Conservation (phyloP, 2,329 filamentous ascomycete genomes). For the Neofusicoccum sp. region DNA sequence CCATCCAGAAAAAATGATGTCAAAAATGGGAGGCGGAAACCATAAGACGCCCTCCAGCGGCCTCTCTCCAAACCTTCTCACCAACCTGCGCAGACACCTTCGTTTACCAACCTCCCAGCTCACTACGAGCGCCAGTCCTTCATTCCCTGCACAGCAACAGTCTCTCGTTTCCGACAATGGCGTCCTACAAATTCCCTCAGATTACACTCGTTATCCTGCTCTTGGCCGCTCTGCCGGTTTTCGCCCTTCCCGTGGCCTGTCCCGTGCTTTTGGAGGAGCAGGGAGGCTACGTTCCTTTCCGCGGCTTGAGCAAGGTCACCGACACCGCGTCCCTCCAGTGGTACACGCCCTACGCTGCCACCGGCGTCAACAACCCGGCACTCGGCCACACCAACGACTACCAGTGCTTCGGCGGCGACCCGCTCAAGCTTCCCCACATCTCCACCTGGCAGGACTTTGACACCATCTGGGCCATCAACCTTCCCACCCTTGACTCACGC, state of each 20-base stretch:
- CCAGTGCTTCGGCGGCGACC: neutral
- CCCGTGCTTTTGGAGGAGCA: too few species aligned
- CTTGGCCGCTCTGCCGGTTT: neutral
- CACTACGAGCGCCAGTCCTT: too few species aligned
- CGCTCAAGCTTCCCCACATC: neutral
- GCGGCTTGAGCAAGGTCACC: neutral
- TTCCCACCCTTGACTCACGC: neutral
- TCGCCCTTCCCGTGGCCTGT: neutral
- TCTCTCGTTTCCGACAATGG: too few species aligned
- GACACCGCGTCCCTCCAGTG: neutral
- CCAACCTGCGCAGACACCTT: too few species aligned
- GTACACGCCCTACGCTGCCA: neutral
- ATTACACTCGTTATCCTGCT: neutral
- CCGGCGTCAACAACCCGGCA: neutral
- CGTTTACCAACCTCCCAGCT: too few species aligned
- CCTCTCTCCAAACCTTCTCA: too few species aligned
- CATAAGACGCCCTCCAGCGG: too few species aligned
- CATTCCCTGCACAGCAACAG: too few species aligned
- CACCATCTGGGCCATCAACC: conserved; percentile 1
- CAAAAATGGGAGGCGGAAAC: too few species aligned
- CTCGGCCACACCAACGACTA: neutral
- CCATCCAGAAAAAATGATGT: too few species aligned
- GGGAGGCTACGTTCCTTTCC: neutral
- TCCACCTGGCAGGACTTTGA: neutral
- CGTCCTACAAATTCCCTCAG: too few species aligned